phyloP scores from a whole-genome alignment of 108 stramenopile genomes.

The Cyclotella kingstonii region DNA sequence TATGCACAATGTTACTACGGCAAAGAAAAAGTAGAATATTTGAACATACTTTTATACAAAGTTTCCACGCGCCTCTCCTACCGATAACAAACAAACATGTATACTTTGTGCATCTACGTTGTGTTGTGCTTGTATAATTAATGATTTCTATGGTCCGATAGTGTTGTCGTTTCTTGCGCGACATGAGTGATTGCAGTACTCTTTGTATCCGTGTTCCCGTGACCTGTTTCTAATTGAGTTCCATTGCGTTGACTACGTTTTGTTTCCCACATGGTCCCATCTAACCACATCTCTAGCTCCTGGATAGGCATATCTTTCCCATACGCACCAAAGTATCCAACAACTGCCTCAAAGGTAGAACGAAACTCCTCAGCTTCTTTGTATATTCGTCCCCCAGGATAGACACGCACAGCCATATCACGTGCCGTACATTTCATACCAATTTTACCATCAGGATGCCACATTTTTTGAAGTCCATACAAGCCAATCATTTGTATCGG shows the following conservation, averaged over 20 bases:
- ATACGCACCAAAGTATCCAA: conserved; percentile 71
- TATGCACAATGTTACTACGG: conserved; percentile 82
- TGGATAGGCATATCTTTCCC: conserved; percentile 59
- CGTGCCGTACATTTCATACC: conserved; percentile 65
- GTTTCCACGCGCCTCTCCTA: neutral
- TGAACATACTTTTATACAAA: neutral
- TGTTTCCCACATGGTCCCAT: conserved; percentile 45
- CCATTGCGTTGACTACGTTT: conserved; percentile 28
- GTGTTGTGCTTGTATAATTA: too few species aligned
- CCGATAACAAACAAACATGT: too few species aligned
- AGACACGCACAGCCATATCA: conserved; percentile 63
- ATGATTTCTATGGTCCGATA: too few species aligned
- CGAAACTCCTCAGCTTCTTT: conserved; percentile 63
- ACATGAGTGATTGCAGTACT: neutral
- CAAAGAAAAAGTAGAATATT: conserved; percentile 77
- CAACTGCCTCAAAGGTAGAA: conserved; percentile 67
- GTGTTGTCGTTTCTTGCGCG: too few species aligned
- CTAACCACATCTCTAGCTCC: conserved; percentile 44
- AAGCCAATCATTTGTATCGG: conserved; percentile 82
- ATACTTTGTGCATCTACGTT: too few species aligned
- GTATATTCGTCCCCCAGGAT: conserved; percentile 53
- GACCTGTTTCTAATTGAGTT: conserved; percentile 9
- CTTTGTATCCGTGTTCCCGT: neutral
- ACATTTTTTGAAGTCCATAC: conserved; percentile 71
- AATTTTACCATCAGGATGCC: conserved; percentile 73